phyloP scores from a whole-genome alignment of 495 filamentous ascomycete genomes.

The Tuber indicum region DNA sequence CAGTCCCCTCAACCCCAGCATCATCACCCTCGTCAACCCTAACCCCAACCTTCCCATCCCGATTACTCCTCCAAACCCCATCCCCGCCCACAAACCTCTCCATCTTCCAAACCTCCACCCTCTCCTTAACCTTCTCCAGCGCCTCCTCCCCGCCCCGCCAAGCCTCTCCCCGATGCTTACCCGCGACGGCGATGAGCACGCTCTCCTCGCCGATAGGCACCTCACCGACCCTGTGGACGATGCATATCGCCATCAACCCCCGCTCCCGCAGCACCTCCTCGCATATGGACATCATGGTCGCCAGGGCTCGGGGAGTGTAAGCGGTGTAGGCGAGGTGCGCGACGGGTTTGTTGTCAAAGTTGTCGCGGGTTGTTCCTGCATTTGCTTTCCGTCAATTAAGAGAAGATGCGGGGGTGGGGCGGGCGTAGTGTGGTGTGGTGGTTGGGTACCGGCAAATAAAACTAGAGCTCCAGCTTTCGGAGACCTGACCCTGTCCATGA shows the following conservation, averaged over 20 bases:
- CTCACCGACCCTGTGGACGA: constrained; percentile 77
- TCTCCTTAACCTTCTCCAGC: constrained; percentile 76
- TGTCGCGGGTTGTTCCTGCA: constrained; percentile 77
- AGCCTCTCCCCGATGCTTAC: constrained; percentile 77
- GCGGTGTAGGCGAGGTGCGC: constrained; percentile 70
- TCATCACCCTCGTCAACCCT: constrained; percentile 10
- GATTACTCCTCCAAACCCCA: constrained; percentile 84
- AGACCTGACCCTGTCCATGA: constrained; percentile 63
- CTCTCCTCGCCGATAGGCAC: constrained; percentile 88
- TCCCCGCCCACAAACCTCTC: constrained; percentile 77
- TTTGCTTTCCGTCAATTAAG: background rate
- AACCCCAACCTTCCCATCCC: constrained; percentile 60
- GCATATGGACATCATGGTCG: constrained; percentile 67
- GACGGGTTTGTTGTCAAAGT: constrained; percentile 69
- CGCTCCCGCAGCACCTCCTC: constrained; percentile 53
- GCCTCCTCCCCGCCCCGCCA: constrained; percentile 88
- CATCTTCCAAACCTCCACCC: constrained; percentile 89
- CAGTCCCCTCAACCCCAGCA: background rate
- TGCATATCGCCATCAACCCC: constrained; percentile 60
- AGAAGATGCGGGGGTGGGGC: constrained; percentile 19
- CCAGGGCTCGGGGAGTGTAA: constrained; percentile 70
- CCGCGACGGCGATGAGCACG: constrained; percentile 80
- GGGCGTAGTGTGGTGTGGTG: too few relatives aligned
- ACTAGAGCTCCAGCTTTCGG: constrained; percentile 82
- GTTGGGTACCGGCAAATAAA: constrained; percentile 62